Conservation (phyloP, 2,329 filamentous ascomycete species). For the Meredithiella fracta region DNA sequence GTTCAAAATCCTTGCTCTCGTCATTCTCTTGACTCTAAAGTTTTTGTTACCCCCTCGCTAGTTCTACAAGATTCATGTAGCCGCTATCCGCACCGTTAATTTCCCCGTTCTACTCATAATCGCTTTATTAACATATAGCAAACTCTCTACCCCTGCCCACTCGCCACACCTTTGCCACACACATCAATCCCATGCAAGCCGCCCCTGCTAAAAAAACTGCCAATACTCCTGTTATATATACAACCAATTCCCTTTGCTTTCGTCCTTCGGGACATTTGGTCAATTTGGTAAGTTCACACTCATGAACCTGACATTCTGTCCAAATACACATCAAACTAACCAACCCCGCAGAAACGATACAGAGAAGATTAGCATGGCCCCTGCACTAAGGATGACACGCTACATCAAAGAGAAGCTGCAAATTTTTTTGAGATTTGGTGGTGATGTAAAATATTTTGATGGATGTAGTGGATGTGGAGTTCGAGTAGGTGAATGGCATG, state of each 20-base stretch:
- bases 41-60: slow-evolving; percentile 63
- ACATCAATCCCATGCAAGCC: not conserved
- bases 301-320: not conserved
- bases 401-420: slow-evolving; percentile 61
- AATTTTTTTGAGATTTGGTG: slow-evolving; percentile 14
- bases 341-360: slow-evolving; percentile 21
- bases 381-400: slow-evolving; percentile 90
- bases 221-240: slow-evolving; percentile 7
- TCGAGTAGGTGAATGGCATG: slow-evolving; percentile 2
- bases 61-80: slow-evolving; percentile 84
- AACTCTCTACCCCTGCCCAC: not conserved
- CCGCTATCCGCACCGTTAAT: slow-evolving; percentile 57
- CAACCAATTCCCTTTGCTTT: not conserved
- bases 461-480: not conserved
- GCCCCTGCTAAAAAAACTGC: not conserved
- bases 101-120: slow-evolving; percentile 58
- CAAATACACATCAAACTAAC: slow-evolving; percentile 1
- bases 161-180: not conserved
- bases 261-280: slow-evolving; percentile 16
- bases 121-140: slow-evolving; percentile 25
- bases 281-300: slow-evolving; percentile 14
- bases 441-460: not conserved
- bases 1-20: slow-evolving; percentile 64
- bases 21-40: slow-evolving; percentile 60
- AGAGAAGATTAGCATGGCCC: slow-evolving; percentile 74